Percentiles rank a stretch among this genome's conserved stretches.
These are phyloP conservation scores for Pseudozyma sp. DNA, from an alignment of 1,284 basidiomycete genomes.

Conservation along the genomic window DNA sequence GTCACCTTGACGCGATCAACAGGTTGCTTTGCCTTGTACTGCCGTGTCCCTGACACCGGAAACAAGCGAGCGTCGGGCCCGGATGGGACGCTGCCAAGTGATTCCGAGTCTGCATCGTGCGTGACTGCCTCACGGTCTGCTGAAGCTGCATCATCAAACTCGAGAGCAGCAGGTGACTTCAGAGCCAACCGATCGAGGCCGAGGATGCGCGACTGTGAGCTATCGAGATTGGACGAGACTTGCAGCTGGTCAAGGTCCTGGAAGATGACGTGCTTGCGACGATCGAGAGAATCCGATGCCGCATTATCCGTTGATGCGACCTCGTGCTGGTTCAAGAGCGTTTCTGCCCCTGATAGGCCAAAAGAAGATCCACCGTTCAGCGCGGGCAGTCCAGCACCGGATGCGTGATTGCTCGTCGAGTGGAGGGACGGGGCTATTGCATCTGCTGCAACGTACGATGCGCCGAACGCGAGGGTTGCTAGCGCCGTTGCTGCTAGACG, in stretches of 20 bases:
- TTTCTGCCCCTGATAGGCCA: neutral
- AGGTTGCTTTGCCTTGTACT: conserved; percentile 3
- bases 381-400: neutral
- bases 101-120: conserved; percentile 2
- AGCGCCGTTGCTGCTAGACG: neutral
- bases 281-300: conserved; percentile 19
- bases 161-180: conserved; percentile 4
- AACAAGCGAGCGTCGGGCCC: conserved; percentile 3
- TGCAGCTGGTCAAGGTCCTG: conserved; percentile 26
- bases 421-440: neutral
- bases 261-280: conserved; percentile 37
- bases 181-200: neutral
- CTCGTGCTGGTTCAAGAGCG: neutral
- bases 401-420: neutral
- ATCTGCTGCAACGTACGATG: conserved; percentile 3
- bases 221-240: conserved; percentile 5
- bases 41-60: neutral
- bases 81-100: neutral
- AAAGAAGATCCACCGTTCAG: neutral
- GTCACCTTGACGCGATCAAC: neutral
- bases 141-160: neutral
- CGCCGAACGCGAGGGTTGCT: conserved; percentile 7
- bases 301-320: neutral
- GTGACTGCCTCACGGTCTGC: neutral
- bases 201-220: neutral